phyloP scores from a whole-genome alignment of 495 filamentous ascomycete species.

The Penicillium goetzii region DNA sequence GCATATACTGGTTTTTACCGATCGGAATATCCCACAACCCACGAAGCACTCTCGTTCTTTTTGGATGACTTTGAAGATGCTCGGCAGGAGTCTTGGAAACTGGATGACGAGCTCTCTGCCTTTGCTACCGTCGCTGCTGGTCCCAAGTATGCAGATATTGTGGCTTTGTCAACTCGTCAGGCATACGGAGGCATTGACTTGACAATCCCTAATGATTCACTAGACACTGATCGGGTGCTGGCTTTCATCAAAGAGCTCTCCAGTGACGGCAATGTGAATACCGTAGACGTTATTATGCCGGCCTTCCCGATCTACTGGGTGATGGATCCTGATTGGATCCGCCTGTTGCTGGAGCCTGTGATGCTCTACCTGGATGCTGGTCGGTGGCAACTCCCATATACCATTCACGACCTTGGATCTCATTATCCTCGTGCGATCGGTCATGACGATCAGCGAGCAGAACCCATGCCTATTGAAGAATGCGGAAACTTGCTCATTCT shows the following conservation, averaged over 20 bases:
- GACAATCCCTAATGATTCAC: conserved; percentile 47
- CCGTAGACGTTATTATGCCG: conserved; percentile 56
- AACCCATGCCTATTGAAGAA: conserved; percentile 54
- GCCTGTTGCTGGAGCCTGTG: conserved; percentile 53
- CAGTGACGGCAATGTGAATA: conserved; percentile 57
- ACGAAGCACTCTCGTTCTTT: conserved; percentile 45
- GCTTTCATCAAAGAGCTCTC: conserved; percentile 59
- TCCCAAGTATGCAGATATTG: conserved; percentile 52
- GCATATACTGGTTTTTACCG: conserved; percentile 51
- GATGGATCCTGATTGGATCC: conserved; percentile 53
- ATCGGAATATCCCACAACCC: conserved; percentile 34
- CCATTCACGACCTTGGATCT: conserved; percentile 51
- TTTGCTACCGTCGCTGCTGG: conserved; percentile 38
- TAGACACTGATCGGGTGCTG: conserved; percentile 46
- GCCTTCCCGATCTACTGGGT: conserved; percentile 55
- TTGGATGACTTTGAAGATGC: conserved; percentile 51
- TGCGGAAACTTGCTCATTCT: conserved; percentile 52
- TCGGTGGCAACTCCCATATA: conserved; percentile 46
- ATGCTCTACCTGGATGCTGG: conserved; percentile 52
- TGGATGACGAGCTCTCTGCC: conserved; percentile 39
- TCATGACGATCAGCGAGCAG: conserved; percentile 48
- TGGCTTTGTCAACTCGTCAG: conserved; percentile 51
- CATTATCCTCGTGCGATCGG: conserved; percentile 55
- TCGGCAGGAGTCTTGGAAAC: conserved; percentile 32
- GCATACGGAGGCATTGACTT: conserved; percentile 55